A percentile compares a stretch with the other conserved stretches of the same genome.
These are phyloP conservation scores for Sugiyamaella sp. DNA, from an alignment of 1,139 yeast genomes.

Conservation along the genomic window DNA sequence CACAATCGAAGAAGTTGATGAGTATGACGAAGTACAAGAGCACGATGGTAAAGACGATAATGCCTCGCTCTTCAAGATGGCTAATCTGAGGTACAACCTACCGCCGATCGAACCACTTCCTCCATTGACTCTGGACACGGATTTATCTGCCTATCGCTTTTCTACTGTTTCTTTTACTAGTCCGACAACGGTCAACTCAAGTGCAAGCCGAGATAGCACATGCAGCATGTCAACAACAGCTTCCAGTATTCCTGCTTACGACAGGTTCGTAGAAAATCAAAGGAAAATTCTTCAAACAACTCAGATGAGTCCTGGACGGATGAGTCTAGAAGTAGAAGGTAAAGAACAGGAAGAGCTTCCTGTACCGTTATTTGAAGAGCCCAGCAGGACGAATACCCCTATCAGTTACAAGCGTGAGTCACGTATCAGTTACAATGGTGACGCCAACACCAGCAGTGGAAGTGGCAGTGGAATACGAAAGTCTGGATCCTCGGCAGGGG, in stretches of 20 bases:
- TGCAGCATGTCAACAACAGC: neutral
- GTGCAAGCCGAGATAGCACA: neutral
- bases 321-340: neutral
- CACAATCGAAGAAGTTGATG: neutral
- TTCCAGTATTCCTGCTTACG: neutral
- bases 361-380: no score
- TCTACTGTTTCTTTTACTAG: conserved; percentile 4
- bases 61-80: neutral
- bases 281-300: no score
- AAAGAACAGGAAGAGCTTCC: neutral
- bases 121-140: conserved; percentile 9
- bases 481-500: neutral
- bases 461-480: neutral
- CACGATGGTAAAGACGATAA: neutral
- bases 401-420: neutral
- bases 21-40: neutral
- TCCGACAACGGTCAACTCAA: neutral
- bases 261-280: neutral
- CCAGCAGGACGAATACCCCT: neutral
- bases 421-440: conserved; percentile 5
- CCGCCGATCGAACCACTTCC: conserved; percentile 14
- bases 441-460: neutral
- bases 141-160: conserved; percentile 7
- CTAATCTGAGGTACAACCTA: neutral
- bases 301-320: no score